Evolutionary conservation across 345 rosid species (phyloP).

Genomic region (Eucalyptus viminalis): DNA sequence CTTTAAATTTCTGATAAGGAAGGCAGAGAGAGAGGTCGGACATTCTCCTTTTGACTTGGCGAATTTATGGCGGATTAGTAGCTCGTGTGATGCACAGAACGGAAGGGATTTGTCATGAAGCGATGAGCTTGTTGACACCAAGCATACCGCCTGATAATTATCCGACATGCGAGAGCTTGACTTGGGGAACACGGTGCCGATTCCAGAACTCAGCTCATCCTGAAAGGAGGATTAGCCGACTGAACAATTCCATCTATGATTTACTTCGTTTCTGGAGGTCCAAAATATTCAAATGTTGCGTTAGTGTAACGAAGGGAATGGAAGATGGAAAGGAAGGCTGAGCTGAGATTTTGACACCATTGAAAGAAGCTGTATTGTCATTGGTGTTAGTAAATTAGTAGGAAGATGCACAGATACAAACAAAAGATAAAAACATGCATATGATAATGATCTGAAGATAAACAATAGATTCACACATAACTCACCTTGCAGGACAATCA

Average conservation of each 20-base stretch:
- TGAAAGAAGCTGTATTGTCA: background rate
- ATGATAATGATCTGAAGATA: background rate
- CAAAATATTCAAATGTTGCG: background rate
- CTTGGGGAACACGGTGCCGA: background rate
- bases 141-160: background rate
- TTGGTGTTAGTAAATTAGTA: background rate
- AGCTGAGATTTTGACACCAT: background rate
- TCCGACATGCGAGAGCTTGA: background rate
- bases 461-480: background rate
- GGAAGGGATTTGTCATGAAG: background rate
- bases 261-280: background rate
- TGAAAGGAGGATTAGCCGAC: background rate
- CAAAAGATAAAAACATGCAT: background rate
- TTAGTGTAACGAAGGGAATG: background rate
- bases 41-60: background rate
- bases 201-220: background rate
- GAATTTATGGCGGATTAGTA: background rate
- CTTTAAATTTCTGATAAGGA: background rate
- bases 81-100: background rate
- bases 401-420: background rate
- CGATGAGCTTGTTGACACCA: background rate
- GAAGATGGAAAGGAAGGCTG: background rate
- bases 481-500: background rate
- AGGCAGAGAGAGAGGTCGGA: background rate
- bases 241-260: background rate